Evolutionary conservation across 2,329 filamentous ascomycete species (phyloP).

Genomic region (Orbilia oligospora): DNA sequence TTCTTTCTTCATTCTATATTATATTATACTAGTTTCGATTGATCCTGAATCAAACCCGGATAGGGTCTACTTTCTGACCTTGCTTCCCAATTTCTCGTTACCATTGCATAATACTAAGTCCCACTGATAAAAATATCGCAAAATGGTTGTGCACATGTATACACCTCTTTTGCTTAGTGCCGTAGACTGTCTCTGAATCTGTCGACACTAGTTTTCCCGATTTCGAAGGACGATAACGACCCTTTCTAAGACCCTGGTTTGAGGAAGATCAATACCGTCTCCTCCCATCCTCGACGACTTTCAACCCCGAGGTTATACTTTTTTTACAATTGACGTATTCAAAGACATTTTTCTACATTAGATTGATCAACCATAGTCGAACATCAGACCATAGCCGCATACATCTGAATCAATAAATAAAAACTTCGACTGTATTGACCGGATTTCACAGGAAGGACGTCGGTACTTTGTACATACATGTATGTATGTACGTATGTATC

Average conservation of each 20-base stretch:
- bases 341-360: background rate
- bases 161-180: background rate
- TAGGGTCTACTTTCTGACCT: background rate
- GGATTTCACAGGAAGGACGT: conserved; percentile 9
- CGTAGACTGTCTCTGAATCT: conserved; percentile 4
- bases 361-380: background rate
- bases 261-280: background rate
- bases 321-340: background rate
- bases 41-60: background rate
- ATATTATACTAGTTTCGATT: conserved; percentile 3
- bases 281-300: background rate
- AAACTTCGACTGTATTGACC: conserved; percentile 1
- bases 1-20: background rate
- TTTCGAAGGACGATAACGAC: conserved; percentile 6
- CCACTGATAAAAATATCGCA: background rate
- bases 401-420: conserved; percentile 17
- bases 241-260: conserved; percentile 4
- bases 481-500: background rate
- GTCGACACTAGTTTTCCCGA: background rate
- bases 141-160: background rate
- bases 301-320: background rate
- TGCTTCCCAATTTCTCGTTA: background rate
- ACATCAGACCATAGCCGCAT: conserved; percentile 22
- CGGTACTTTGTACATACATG: too few species aligned
- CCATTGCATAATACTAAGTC: background rate